Percentiles rank a stretch among this genome's conserved stretches.
Conservation (phyloP, 306 rosid species). For the Trichosanthes cucumerina region DNA sequence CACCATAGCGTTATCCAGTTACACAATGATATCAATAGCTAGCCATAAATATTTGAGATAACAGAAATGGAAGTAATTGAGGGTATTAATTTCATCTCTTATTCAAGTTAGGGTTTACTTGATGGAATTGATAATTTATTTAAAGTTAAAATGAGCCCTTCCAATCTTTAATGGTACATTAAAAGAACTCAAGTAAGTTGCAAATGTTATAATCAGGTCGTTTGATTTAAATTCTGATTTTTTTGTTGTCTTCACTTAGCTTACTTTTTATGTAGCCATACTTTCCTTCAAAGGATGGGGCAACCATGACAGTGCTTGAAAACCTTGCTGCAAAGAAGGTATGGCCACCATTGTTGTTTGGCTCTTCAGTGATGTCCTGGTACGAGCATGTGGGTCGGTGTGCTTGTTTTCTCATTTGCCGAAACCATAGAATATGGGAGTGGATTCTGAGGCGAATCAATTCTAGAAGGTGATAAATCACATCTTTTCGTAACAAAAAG, state of each 20-base stretch:
- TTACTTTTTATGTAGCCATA: conserved; percentile 41
- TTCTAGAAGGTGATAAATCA: conserved; percentile 33
- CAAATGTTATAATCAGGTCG: neutral
- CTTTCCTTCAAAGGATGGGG: conserved; percentile 41
- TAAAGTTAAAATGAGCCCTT: no score
- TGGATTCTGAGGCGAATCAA: conserved; percentile 32
- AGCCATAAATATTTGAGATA: neutral
- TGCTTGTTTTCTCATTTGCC: conserved; percentile 54
- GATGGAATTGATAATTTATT: neutral
- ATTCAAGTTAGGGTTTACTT: neutral
- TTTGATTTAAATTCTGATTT: neutral
- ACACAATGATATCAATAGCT: neutral
- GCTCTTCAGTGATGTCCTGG: conserved; percentile 73
- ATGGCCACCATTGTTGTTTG: conserved; percentile 61
- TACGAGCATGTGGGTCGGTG: conserved; percentile 76
- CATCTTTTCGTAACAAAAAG: neutral
- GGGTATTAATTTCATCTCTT: neutral
- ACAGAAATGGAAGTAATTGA: neutral
- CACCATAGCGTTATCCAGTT: neutral
- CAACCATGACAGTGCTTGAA: conserved; percentile 32
- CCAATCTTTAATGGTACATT: no score
- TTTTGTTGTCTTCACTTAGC: neutral
- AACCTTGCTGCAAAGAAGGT: conserved; percentile 44
- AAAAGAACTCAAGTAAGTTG: neutral
- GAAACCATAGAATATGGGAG: conserved; percentile 73